A percentile compares a stretch with the other conserved stretches of the same genome.
Evolutionary conservation across 2,329 filamentous ascomycete species (phyloP).

Genomic region (Onygenales sp.): DNA sequence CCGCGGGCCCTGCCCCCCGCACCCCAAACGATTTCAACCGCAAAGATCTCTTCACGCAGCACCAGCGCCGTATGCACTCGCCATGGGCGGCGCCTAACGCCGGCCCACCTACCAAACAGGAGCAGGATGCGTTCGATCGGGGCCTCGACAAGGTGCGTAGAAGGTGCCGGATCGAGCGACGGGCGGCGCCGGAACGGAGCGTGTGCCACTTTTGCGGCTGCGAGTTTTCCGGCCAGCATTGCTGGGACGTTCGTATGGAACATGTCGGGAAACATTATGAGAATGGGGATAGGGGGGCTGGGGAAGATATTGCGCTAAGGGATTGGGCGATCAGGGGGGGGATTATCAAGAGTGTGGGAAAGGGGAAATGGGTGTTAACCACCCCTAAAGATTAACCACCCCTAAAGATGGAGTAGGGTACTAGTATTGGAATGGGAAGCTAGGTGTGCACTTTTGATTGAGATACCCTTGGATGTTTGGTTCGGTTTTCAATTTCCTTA

Average conservation of each 20-base stretch:
- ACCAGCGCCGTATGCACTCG: conserved; percentile 76
- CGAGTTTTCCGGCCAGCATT: conserved; percentile 51
- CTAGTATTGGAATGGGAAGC: too few species aligned
- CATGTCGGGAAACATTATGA: conserved; percentile 78
- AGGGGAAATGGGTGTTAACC: conserved; percentile 12
- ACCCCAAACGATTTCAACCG: conserved; percentile 68
- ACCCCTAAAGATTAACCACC: background rate
- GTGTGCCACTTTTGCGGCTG: conserved; percentile 51
- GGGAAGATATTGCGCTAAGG: conserved; percentile 31
- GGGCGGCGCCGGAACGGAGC: conserved; percentile 53
- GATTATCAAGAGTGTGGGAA: conserved; percentile 15
- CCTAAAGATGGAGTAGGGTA: too few species aligned
- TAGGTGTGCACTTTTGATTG: too few species aligned
- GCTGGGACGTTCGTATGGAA: conserved; percentile 80
- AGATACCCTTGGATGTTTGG: too few species aligned
- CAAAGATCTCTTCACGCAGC: conserved; percentile 85
- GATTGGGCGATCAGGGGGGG: conserved; percentile 31
- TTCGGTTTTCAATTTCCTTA: too few species aligned
- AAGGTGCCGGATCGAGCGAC: conserved; percentile 51
- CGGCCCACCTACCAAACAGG: conserved; percentile 17
- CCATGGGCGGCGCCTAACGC: conserved; percentile 37
- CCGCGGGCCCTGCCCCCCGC: conserved; percentile 7
- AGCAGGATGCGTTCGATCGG: conserved; percentile 37
- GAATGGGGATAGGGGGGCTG: conserved; percentile 35
- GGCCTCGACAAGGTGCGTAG: conserved; percentile 48